Evolutionary conservation across 768 basidiomycete species (phyloP).

Genomic region (Rubroboletus pulcherrimus): DNA sequence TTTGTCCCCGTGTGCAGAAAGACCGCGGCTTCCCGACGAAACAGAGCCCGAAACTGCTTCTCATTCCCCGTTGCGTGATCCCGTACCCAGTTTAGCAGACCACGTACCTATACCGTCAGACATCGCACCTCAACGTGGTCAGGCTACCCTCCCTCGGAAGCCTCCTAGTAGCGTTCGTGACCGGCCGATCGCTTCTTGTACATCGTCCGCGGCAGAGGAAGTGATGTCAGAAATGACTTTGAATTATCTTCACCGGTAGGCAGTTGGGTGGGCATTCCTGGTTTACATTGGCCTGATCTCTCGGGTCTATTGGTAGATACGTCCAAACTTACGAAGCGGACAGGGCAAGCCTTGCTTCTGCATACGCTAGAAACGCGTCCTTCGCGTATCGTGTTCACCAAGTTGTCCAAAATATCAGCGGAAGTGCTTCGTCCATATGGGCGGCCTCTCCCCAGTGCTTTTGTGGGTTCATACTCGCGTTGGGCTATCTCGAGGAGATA

Average conservation of each 20-base stretch:
- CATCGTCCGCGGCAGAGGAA: constrained; percentile 16
- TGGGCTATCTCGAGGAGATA: neutral
- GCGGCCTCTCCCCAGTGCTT: constrained; percentile 3
- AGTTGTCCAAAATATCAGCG: neutral
- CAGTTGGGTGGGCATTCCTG: neutral
- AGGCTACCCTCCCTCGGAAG: neutral
- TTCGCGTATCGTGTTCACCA: constrained; percentile 29
- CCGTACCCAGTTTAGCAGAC: neutral
- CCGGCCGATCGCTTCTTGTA: neutral
- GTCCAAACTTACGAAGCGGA: constrained; percentile 31
- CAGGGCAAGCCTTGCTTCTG: constrained; percentile 31
- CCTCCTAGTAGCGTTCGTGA: neutral
- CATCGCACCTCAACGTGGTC: neutral
- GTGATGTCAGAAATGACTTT: constrained; percentile 29
- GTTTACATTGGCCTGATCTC: constrained; percentile 1
- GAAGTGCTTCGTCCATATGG: neutral
- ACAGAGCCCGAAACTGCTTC: neutral
- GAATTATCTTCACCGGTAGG: constrained; percentile 29
- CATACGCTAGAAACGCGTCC: constrained; percentile 28
- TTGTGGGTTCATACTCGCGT: constrained; percentile 15
- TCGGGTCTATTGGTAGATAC: constrained; percentile 20
- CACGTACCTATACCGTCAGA: neutral
- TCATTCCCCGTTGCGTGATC: neutral
- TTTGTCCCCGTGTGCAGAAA: neutral
- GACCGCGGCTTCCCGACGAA: constrained; percentile 2